Percentiles rank a stretch among this genome's conserved stretches.
Evolutionary conservation across 2,329 filamentous ascomycete species (phyloP).

Genomic region (Ophiocordyceps camponoti-leonardi): DNA sequence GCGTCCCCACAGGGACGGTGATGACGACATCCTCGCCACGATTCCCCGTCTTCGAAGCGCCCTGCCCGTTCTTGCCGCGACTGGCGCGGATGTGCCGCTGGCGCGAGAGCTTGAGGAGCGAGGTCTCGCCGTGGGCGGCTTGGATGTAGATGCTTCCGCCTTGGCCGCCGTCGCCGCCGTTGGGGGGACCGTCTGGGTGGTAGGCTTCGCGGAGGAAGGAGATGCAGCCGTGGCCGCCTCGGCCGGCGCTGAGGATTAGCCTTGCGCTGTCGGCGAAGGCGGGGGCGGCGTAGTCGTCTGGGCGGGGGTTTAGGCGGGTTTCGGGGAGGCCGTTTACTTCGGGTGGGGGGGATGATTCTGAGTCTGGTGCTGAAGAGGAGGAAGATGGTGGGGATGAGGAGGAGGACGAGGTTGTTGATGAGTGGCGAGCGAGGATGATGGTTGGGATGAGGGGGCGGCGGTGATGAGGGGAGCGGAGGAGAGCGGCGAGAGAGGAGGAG

Average conservation of each 20-base stretch:
- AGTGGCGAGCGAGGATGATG: neutral
- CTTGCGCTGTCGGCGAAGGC: slow-evolving; percentile 79
- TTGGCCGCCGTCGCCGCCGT: slow-evolving; percentile 84
- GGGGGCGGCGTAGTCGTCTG: slow-evolving; percentile 67
- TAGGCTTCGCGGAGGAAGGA: slow-evolving; percentile 89
- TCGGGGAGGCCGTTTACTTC: slow-evolving; percentile 20
- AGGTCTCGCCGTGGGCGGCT: slow-evolving; percentile 78
- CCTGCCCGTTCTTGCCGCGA: slow-evolving; percentile 61
- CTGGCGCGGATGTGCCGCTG: slow-evolving; percentile 58
- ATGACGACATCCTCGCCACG: slow-evolving; percentile 78
- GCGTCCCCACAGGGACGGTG: slow-evolving; percentile 81
- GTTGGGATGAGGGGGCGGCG: neutral
- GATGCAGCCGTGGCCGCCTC: slow-evolving; percentile 81
- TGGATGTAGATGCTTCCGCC: slow-evolving; percentile 93
- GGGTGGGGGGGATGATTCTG: too few species aligned
- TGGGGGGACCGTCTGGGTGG: slow-evolving; percentile 73
- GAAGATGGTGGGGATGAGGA: slow-evolving; percentile 9
- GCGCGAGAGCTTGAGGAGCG: slow-evolving; percentile 76
- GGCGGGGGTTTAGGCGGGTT: slow-evolving; percentile 59
- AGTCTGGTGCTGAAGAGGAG: too few species aligned
- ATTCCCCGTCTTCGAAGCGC: slow-evolving; percentile 55
- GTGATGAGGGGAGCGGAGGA: neutral
- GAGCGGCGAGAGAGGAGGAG: neutral
- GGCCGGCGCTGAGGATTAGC: slow-evolving; percentile 60
- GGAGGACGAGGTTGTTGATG: slow-evolving; percentile 6